Evolutionary conservation across 106 monocot genomes (phyloP).

Genomic region (Dioscorea alata): DNA sequence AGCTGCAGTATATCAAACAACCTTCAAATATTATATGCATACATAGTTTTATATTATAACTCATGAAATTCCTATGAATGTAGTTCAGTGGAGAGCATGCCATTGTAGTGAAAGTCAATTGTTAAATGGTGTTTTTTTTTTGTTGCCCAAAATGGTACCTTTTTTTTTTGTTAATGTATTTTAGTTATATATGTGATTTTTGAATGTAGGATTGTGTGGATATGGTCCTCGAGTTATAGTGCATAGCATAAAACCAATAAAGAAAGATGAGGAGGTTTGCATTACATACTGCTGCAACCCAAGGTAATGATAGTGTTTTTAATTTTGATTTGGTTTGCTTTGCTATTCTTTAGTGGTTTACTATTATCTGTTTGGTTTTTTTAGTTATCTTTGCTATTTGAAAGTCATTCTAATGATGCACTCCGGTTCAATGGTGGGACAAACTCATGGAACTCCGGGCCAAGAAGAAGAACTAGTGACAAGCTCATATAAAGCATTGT

Average conservation of each 20-base stretch:
- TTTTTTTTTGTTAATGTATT: too few relatives aligned
- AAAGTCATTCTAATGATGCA: too few relatives aligned
- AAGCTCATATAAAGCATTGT: too few relatives aligned
- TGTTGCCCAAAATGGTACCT: background rate
- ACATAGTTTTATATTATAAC: too few relatives aligned
- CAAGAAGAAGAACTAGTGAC: too few relatives aligned
- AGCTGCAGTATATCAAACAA: conserved; percentile 3
- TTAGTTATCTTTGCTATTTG: conserved; percentile 10
- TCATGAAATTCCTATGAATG: too few relatives aligned
- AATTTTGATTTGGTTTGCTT: background rate
- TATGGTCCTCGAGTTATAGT: conserved; percentile 72
- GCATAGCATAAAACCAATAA: conserved; percentile 59
- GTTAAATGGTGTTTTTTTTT: conserved; percentile 27
- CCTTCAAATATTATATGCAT: background rate
- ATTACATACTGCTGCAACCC: conserved; percentile 79
- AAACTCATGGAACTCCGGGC: too few relatives aligned
- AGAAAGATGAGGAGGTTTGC: conserved; percentile 57
- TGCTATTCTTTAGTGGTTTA: background rate
- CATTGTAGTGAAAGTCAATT: conserved; percentile 17
- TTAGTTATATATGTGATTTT: background rate
- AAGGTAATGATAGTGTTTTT: conserved; percentile 36
- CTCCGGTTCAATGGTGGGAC: too few relatives aligned
- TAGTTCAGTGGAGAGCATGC: conserved; percentile 46
- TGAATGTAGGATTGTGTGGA: conserved; percentile 26
- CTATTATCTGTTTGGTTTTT: background rate